phyloP scores from a whole-genome alignment of 495 filamentous ascomycete genomes.

The Penicillium cataractarum region DNA sequence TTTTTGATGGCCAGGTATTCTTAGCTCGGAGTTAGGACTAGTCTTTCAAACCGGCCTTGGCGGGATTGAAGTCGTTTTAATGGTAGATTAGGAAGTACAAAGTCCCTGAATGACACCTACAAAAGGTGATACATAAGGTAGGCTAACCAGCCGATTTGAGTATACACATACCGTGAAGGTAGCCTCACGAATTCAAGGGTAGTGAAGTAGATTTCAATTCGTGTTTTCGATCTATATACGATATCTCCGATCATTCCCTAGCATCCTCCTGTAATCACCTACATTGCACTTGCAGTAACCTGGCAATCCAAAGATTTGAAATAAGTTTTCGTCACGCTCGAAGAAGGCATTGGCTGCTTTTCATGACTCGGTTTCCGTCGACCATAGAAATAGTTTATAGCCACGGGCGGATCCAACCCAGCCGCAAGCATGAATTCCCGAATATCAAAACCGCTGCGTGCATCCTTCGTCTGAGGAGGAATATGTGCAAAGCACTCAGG shows the following conservation, averaged over 20 bases:
- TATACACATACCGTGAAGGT: too few relatives aligned
- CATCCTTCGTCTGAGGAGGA: conserved; percentile 25
- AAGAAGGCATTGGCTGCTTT: not conserved
- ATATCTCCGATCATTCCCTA: not conserved
- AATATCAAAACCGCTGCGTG: conserved; percentile 39
- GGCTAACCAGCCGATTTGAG: too few relatives aligned
- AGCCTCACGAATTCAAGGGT: too few relatives aligned
- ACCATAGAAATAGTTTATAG: conserved; percentile 43
- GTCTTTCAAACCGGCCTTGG: too few relatives aligned
- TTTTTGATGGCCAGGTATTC: not conserved
- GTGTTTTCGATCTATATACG: not conserved
- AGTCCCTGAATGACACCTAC: too few relatives aligned
- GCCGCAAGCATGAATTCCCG: conserved; percentile 34
- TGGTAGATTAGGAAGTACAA: too few relatives aligned
- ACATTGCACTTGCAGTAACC: conserved; percentile 7
- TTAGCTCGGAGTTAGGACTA: too few relatives aligned
- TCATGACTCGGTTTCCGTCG: conserved; percentile 21
- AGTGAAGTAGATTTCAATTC: too few relatives aligned
- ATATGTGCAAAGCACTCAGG: conserved; percentile 36
- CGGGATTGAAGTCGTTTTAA: too few relatives aligned
- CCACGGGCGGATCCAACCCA: conserved; percentile 30
- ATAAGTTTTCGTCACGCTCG: conserved; percentile 32
- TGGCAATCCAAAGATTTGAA: conserved; percentile 22
- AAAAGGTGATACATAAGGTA: too few relatives aligned
- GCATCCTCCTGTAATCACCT: not conserved